Conservation (phyloP, 75 land plant species). For the Sequoia sempervirens region DNA sequence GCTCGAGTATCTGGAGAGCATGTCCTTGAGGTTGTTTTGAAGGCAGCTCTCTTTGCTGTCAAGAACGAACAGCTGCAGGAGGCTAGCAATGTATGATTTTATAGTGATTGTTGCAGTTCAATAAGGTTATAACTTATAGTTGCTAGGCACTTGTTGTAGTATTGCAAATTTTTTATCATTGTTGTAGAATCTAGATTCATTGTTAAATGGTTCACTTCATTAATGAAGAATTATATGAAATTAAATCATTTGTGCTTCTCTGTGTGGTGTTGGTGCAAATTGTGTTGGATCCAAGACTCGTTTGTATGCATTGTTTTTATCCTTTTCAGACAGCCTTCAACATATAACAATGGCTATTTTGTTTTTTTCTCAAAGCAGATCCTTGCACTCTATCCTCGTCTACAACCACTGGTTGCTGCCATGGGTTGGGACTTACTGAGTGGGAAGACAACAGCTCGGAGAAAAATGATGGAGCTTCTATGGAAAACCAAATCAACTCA, state of each 20-base stretch:
- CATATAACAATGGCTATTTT: background rate
- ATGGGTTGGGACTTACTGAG: slow-evolving; percentile 97
- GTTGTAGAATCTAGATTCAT: background rate
- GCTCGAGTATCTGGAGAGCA: slow-evolving; percentile 80
- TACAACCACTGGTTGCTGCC: slow-evolving; percentile 84
- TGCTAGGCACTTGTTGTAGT: background rate
- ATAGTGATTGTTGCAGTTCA: background rate
- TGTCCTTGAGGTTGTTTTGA: slow-evolving; percentile 71
- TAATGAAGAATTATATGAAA: slow-evolving; percentile 1
- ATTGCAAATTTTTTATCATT: background rate
- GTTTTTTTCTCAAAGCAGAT: slow-evolving; percentile 34
- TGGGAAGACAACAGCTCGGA: slow-evolving; percentile 68
- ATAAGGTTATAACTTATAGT: background rate
- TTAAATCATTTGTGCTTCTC: background rate
- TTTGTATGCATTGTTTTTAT: background rate
- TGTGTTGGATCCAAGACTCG: background rate
- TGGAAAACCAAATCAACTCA: slow-evolving; percentile 76
- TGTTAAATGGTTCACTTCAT: background rate
- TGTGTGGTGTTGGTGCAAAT: background rate
- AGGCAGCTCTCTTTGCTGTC: slow-evolving; percentile 70
- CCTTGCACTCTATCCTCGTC: slow-evolving; percentile 73
- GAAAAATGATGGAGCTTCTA: slow-evolving; percentile 64
- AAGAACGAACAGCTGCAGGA: slow-evolving; percentile 63
- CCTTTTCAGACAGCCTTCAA: background rate
- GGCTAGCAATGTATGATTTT: slow-evolving; percentile 73